Conservation (phyloP, 208 protist species). For the Leishmania braziliensis region DNA sequence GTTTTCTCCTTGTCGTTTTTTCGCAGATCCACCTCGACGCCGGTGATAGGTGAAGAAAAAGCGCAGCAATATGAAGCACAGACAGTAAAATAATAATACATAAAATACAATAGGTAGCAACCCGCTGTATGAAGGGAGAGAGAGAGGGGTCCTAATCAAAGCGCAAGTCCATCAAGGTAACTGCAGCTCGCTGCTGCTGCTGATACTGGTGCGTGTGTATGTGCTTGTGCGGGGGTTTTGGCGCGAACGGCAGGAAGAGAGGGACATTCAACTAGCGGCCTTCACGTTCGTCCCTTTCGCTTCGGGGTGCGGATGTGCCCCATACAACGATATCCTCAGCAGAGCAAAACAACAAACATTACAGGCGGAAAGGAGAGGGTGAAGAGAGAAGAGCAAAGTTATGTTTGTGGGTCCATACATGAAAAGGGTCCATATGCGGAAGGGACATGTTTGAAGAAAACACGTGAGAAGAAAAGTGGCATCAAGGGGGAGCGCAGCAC, state of each 20-base stretch:
- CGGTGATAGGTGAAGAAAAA: not conserved
- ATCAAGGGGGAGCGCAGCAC: not conserved
- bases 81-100: not conserved
- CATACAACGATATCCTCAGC: not conserved
- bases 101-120: not conserved
- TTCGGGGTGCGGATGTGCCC: not conserved
- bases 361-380: not conserved
- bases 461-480: not conserved
- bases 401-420: not conserved
- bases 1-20: not conserved
- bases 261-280: not conserved
- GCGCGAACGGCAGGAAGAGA: not conserved
- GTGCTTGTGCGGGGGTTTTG: not conserved
- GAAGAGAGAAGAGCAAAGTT: not conserved
- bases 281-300: not conserved
- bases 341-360: not conserved
- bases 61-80: not conserved
- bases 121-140: not conserved
- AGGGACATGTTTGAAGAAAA: not conserved
- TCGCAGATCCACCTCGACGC: not conserved
- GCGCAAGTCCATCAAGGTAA: not conserved
- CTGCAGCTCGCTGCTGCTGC: not conserved
- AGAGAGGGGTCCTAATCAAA: not conserved
- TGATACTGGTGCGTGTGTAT: not conserved
- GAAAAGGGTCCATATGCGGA: not conserved